Conservation (phyloP, 148 eudicot genomes). For the Arctostaphylos glauca region DNA sequence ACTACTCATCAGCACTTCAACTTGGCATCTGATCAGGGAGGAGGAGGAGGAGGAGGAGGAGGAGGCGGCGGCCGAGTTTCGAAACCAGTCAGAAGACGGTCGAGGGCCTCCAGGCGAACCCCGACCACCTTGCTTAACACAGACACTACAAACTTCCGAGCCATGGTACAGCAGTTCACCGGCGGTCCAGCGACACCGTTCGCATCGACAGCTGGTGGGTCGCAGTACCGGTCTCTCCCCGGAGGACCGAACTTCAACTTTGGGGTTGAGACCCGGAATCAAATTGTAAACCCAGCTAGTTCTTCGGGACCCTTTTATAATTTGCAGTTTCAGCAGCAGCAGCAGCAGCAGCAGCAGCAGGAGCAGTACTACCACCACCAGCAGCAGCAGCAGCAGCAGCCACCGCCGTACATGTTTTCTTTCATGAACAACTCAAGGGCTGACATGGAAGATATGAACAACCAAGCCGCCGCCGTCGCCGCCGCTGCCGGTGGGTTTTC, state of each 20-base stretch:
- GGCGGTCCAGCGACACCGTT: constrained; percentile 39
- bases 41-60: constrained; percentile 11
- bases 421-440: constrained; percentile 5
- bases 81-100: constrained; percentile 48
- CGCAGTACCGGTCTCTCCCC: not conserved
- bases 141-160: constrained; percentile 67
- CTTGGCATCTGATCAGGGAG: not conserved
- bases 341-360: constrained; percentile 4
- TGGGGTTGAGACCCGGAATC: not conserved
- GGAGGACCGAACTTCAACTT: not conserved
- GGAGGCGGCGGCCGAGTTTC: too few relatives aligned
- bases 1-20: not conserved
- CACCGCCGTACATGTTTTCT: constrained; percentile 5
- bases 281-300: not conserved
- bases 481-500: not conserved
- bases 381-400: constrained; percentile 6
- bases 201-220: not conserved
- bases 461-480: not conserved
- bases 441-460: not conserved
- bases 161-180: constrained; percentile 82
- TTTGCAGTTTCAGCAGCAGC: constrained; percentile 15
- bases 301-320: not conserved
- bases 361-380: not conserved
- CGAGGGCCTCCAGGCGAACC: constrained; percentile 57
- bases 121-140: constrained; percentile 73